Percentiles rank a stretch among this genome's conserved stretches.
Evolutionary conservation across 139 green algal genomes (phyloP).

Genomic region (Closterium sp.): DNA sequence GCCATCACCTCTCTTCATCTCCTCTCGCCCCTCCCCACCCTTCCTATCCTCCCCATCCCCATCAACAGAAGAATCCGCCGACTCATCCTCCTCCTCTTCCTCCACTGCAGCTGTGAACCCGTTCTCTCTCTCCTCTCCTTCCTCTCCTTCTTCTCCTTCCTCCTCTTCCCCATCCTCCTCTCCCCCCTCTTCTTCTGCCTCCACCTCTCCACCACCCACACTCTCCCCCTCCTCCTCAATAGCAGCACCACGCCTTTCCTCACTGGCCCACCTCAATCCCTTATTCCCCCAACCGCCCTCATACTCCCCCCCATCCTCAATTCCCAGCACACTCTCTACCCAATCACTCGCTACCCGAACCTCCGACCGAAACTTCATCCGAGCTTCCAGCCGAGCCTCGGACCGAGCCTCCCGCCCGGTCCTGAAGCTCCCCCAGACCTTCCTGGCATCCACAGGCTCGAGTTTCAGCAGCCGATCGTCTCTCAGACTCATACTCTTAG

Average conservation of each 20-base stretch:
- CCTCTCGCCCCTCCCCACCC: background rate
- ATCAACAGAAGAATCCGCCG: background rate
- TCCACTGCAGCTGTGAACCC: background rate
- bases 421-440: background rate
- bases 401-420: background rate
- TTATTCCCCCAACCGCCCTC: background rate
- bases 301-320: background rate
- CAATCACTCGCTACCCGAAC: background rate
- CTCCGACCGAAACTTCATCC: background rate
- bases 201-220: background rate
- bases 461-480: background rate
- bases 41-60: background rate
- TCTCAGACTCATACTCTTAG: background rate
- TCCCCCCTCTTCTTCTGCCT: background rate
- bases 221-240: background rate
- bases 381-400: background rate
- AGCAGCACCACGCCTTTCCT: background rate
- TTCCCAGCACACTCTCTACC: background rate
- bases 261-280: background rate
- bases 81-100: background rate
- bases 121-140: background rate
- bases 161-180: background rate
- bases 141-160: background rate
- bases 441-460: background rate
- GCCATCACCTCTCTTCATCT: background rate